Conservation (phyloP, 495 filamentous ascomycete species). For the Talaromyces wortmannii region DNA sequence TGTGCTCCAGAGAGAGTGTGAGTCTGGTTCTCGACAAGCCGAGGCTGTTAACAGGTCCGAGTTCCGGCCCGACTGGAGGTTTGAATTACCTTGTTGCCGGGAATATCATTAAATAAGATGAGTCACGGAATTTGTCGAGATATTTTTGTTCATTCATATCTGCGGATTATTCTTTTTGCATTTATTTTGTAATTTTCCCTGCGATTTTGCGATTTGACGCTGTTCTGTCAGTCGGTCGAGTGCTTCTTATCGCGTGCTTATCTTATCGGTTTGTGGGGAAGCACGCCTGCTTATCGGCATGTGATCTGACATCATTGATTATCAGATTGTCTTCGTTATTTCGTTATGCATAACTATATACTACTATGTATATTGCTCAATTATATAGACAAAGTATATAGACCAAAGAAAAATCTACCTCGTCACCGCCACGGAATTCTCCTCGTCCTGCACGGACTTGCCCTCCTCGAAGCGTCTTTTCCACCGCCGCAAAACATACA, state of each 20-base stretch:
- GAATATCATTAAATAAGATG: no score
- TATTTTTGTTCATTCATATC: background rate
- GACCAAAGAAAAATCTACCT: background rate
- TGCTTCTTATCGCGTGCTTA: background rate
- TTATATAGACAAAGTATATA: background rate
- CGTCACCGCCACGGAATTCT: constrained; percentile 1
- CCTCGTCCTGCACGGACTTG: constrained; percentile 5
- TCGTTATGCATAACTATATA: background rate
- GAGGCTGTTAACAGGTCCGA: constrained; percentile 2
- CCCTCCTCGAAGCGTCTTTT: constrained; percentile 23
- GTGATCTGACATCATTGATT: background rate
- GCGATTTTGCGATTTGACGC: no score
- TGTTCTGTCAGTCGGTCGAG: no score
- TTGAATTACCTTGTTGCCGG: no score
- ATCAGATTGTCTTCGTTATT: background rate
- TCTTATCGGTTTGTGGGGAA: constrained; percentile 5
- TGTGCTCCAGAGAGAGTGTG: background rate
- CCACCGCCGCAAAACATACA: constrained; percentile 45
- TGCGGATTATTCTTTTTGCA: no score
- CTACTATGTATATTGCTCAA: background rate
- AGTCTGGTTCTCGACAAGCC: background rate
- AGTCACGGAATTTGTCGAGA: no score
- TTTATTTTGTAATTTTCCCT: no score
- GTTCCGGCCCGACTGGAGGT: background rate
- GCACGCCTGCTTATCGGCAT: background rate